These are phyloP conservation scores for Phytophthora tubulina DNA, from an alignment of 352 stramenopile genomes.

Conservation along the genomic window DNA sequence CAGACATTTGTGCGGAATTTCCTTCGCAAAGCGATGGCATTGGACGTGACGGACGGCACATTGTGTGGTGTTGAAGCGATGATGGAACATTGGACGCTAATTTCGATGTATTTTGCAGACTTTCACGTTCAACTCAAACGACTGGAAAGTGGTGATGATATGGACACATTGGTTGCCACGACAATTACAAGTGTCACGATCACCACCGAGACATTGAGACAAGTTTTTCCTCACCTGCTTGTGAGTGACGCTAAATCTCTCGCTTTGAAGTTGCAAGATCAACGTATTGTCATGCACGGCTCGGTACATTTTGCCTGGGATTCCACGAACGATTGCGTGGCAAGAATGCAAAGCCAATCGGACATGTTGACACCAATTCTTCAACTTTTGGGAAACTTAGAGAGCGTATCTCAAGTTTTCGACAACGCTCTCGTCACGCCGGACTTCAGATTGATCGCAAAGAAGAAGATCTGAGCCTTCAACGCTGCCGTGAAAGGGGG, in stretches of 20 bases:
- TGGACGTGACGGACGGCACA: conserved; percentile 5
- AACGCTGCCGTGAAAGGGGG: no score
- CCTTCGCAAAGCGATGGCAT: not conserved
- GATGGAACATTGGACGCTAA: conserved; percentile 1
- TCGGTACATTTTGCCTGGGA: conserved; percentile 23
- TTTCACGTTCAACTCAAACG: conserved; percentile 14
- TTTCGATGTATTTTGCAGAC: conserved; percentile 8
- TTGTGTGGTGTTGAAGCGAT: not conserved
- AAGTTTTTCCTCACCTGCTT: conserved; percentile 10
- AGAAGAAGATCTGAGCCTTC: no score
- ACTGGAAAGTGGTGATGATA: not conserved
- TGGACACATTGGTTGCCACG: conserved; percentile 6
- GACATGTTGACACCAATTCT: conserved; percentile 22
- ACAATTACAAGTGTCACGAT: conserved; percentile 19
- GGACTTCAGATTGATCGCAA: conserved; percentile 2
- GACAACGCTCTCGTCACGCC: conserved; percentile 4
- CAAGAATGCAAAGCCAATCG: conserved; percentile 6
- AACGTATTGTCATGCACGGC: conserved; percentile 7
- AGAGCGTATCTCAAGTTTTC: conserved; percentile 12
- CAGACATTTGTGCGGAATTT: not conserved
- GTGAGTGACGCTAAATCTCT: not conserved
- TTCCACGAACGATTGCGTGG: not conserved
- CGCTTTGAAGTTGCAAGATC: conserved; percentile 2
- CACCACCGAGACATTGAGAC: not conserved
- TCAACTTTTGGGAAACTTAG: conserved; percentile 9